Evolutionary conservation across 139 green algal genomes (phyloP).

Genomic region (Micromonas pusilla): DNA sequence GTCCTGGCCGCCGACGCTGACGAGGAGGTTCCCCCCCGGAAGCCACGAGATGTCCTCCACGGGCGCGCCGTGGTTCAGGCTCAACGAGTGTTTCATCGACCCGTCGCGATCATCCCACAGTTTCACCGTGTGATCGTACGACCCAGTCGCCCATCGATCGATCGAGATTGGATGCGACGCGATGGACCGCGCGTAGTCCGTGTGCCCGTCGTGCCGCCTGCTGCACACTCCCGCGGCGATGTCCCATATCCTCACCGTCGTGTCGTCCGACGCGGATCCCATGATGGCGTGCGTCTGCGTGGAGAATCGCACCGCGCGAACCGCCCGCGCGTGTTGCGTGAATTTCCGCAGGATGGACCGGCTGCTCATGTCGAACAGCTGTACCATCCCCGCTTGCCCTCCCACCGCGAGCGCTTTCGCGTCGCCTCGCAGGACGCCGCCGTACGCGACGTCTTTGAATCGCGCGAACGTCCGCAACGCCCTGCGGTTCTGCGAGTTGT

Average conservation of each 20-base stretch:
- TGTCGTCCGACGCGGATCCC: conserved; percentile 12
- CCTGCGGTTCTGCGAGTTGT: conserved; percentile 46
- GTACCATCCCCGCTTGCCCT: conserved; percentile 68
- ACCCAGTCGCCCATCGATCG: conserved; percentile 12
- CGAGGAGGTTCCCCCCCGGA: conserved; percentile 53
- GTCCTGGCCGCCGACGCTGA: conserved; percentile 63
- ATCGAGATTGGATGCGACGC: not conserved
- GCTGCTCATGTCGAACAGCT: conserved; percentile 74
- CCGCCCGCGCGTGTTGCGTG: conserved; percentile 62
- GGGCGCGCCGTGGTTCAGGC: conserved; percentile 6
- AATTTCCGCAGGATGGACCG: conserved; percentile 74
- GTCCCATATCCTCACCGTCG: conserved; percentile 25
- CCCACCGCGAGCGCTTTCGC: conserved; percentile 71
- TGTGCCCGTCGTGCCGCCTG: conserved; percentile 11
- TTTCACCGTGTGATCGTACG: conserved; percentile 25
- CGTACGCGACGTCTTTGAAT: conserved; percentile 85
- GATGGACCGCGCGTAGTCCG: conserved; percentile 18
- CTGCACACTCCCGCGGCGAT: not conserved
- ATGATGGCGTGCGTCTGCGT: not conserved
- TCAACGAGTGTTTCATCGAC: conserved; percentile 5
- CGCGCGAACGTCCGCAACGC: conserved; percentile 57
- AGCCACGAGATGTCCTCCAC: conserved; percentile 72
- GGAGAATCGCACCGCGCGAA: conserved; percentile 41
- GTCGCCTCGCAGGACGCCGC: conserved; percentile 50
- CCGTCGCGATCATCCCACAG: conserved; percentile 24